These are phyloP conservation scores for Colletotrichum horii DNA, from an alignment of 2,329 filamentous ascomycete genomes.

Conservation along the genomic window DNA sequence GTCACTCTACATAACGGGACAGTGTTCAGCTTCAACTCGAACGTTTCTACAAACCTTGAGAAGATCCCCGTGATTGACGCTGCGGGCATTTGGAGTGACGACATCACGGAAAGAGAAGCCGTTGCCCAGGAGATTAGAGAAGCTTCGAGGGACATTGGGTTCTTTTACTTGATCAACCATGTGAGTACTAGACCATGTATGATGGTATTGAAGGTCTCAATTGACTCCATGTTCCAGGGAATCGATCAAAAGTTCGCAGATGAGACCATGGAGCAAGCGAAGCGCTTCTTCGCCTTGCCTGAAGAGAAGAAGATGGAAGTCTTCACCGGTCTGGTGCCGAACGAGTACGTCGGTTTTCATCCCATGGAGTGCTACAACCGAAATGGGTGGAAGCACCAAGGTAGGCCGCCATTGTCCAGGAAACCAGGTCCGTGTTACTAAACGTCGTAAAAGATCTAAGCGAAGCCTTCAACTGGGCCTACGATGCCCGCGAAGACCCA, in stretches of 20 bases:
- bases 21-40: conserved; percentile 28
- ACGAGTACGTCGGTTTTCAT: conserved; percentile 38
- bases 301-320: conserved; percentile 52
- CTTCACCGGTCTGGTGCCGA: conserved; percentile 41
- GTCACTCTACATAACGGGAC: conserved; percentile 28
- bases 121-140: conserved; percentile 45
- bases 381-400: conserved; percentile 41
- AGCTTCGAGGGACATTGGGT: conserved; percentile 45
- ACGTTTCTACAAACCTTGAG: conserved; percentile 25
- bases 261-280: conserved; percentile 39
- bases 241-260: conserved; percentile 33
- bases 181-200: background rate
- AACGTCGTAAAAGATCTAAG: conserved; percentile 29
- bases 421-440: conserved; percentile 17
- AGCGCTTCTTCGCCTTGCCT: conserved; percentile 46
- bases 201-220: no score
- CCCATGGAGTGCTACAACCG: conserved; percentile 43
- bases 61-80: conserved; percentile 50
- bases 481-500: conserved; percentile 33
- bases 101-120: conserved; percentile 36
- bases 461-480: conserved; percentile 39
- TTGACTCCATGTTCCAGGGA: conserved; percentile 14
- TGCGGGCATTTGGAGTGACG: conserved; percentile 39
- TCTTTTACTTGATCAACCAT: conserved; percentile 47
- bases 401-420: conserved; percentile 14